A percentile compares a stretch with the other conserved stretches of the same genome.
Conservation (phyloP, 2,329 filamentous ascomycete genomes). For the Verticillium nonalfalfae region DNA sequence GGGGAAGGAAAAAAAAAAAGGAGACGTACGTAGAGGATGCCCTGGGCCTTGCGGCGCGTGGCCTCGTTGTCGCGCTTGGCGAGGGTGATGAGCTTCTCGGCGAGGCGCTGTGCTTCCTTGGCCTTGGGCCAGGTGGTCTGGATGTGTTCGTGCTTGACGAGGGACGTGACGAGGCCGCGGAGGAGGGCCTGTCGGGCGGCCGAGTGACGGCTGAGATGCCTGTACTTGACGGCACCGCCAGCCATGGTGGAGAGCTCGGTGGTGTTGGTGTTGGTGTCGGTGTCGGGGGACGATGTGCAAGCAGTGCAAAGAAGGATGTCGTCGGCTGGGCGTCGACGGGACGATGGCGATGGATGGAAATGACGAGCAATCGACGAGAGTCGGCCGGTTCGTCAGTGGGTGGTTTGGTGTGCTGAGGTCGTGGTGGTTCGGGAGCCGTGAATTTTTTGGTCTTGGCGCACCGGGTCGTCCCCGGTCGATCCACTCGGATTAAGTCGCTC, state of each 20-base stretch:
- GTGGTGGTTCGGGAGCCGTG: neutral
- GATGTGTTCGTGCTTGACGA: constrained; percentile 90
- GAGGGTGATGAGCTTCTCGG: constrained; percentile 89
- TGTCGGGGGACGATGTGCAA: neutral
- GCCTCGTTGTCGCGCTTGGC: constrained; percentile 91
- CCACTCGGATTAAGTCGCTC: constrained; percentile 1
- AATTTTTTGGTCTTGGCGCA: constrained; percentile 2
- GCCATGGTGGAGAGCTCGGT: constrained; percentile 54
- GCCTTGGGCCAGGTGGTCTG: constrained; percentile 94
- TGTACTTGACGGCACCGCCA: constrained; percentile 79
- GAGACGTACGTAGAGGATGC: constrained; percentile 69
- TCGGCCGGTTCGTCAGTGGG: neutral
- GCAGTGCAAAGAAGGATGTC: neutral
- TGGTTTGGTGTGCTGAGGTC: neutral
- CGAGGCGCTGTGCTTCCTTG: constrained; percentile 90
- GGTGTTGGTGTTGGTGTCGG: neutral
- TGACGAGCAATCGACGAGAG: neutral
- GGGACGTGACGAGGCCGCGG: constrained; percentile 90
- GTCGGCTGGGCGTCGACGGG: neutral
- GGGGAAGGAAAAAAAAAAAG: neutral
- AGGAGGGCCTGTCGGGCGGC: constrained; percentile 87
- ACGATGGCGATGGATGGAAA: neutral
- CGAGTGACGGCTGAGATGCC: constrained; percentile 79
- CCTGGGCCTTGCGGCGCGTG: constrained; percentile 65
- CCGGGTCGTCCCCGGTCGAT: constrained; percentile 1